Base-by-base conservation (phyloP, 768 basidiomycete species). In the Tricholoma bakamatsutake region DNA sequence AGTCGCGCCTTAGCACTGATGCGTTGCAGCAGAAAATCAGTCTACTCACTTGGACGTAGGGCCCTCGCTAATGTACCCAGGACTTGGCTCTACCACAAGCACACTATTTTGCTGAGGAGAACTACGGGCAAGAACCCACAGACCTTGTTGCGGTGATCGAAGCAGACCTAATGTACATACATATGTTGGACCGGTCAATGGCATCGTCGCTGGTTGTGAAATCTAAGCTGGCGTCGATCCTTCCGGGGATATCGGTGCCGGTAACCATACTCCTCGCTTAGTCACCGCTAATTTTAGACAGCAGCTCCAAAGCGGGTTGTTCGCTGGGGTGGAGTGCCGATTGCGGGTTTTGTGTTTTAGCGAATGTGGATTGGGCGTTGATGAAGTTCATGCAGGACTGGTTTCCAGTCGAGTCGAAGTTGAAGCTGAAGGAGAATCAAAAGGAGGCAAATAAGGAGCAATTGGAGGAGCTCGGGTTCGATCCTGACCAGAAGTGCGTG, bases 361-460 rank as follows among this genome's bases (percentile, higher is more conserved):
- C 78, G 3, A 93, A 92, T 63, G 80, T 93, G 13, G 90, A 93
- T 63, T 83, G 82, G 79, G 88, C 83, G 1, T 66, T 92, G 46
- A 73, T 88, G 46, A 88, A 91, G 60, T 93, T 93, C 62, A 91
- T 97, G 86, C 79, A 87, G 56, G 85, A 89, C 62, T 97, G 93
- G 92, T 98, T 98, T 69, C 93, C 95, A 0, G 65, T 81, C 12
- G 95, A 97, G 66, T 77, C 91, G 13, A 81, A 76, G 56, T 78
- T 77, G 62, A 97, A 97, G 67, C 71, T 83, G 46, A 81, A 78
- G 61, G 77, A 81, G 59, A 93, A 94, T 67, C 85, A 90, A 67
- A 74, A 71, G 48, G 94, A 97, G 67, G 83, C 85, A 0, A 76
- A 80, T 0, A 69, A 77, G 45, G 93, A 96, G 69, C 78, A 90